phyloP scores from a whole-genome alignment of 148 eudicot species.

The Rhododendron ovatum region DNA sequence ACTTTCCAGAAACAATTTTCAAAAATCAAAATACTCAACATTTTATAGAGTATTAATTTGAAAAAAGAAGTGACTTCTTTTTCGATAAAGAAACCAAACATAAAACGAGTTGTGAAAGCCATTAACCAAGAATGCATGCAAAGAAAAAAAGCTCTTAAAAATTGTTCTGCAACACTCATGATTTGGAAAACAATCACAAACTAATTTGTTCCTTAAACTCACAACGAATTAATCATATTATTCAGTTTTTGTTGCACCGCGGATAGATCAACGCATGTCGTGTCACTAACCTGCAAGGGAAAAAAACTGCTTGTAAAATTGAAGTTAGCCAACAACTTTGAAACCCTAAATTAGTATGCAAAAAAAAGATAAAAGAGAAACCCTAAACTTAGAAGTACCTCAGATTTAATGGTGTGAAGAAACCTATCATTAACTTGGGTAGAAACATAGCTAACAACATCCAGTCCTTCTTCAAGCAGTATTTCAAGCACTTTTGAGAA shows the following conservation, averaged over 20 bases:
- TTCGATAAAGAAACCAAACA: not conserved
- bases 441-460: slow-evolving; percentile 41
- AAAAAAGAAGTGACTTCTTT: not conserved
- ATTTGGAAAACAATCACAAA: not conserved
- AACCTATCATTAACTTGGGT: slow-evolving; percentile 25
- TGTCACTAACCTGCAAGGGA: slow-evolving; percentile 4
- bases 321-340: not conserved
- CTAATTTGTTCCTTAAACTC: not conserved
- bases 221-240: not conserved
- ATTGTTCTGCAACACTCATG: not conserved
- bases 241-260: not conserved
- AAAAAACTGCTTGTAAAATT: not conserved
- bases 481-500: slow-evolving; percentile 39
- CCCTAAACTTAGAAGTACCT: slow-evolving; percentile 30
- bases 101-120: not conserved
- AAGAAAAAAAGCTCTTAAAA: not conserved
- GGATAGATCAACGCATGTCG: not conserved
- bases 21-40: not conserved
- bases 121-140: not conserved
- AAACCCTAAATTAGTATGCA: not conserved
- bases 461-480: slow-evolving; percentile 29
- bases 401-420: slow-evolving; percentile 35
- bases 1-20: not conserved
- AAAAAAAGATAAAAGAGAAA: not conserved
- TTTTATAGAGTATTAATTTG: not conserved